Percentiles rank a stretch among this genome's conserved stretches.
phyloP scores from a whole-genome alignment of 805 yeast genomes.

The Saturnispora silvae region DNA sequence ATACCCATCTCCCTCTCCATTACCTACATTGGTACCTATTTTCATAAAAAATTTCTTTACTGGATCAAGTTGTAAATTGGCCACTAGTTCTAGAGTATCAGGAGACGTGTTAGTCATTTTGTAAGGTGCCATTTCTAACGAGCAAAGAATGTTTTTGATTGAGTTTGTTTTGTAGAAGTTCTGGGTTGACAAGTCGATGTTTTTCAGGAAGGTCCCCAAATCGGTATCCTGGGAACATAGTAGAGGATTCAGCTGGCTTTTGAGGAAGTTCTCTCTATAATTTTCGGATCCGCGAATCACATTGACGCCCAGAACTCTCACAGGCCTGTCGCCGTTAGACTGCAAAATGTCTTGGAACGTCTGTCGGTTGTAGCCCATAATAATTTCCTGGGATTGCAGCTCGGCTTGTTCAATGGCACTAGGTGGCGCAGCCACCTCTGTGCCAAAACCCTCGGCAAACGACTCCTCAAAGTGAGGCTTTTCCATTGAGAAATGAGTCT shows the following conservation, averaged over 20 bases:
- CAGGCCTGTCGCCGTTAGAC: constrained; percentile 30
- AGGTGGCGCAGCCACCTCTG: neutral
- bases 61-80: constrained; percentile 33
- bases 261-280: constrained; percentile 36
- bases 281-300: constrained; percentile 35
- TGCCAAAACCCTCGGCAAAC: constrained; percentile 18
- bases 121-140: constrained; percentile 19
- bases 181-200: constrained; percentile 34
- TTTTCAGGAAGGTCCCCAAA: constrained; percentile 29
- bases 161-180: constrained; percentile 34
- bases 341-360: constrained; percentile 22
- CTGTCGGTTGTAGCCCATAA: constrained; percentile 20
- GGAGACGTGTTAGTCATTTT: constrained; percentile 14
- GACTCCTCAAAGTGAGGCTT: neutral
- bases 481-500: too few relatives aligned
- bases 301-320: constrained; percentile 34
- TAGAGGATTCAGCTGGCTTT: constrained; percentile 38
- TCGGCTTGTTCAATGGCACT: constrained; percentile 19
- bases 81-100: constrained; percentile 18
- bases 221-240: constrained; percentile 17
- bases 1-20: constrained; percentile 95
- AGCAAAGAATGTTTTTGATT: constrained; percentile 32
- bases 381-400: constrained; percentile 19
- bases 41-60: constrained; percentile 67
- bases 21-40: constrained; percentile 93